Evolutionary conservation across 2,329 filamentous ascomycete genomes (phyloP), one percentile per base, ranked within the genome.

Genomic region (Ascochyta lentis): DNA sequence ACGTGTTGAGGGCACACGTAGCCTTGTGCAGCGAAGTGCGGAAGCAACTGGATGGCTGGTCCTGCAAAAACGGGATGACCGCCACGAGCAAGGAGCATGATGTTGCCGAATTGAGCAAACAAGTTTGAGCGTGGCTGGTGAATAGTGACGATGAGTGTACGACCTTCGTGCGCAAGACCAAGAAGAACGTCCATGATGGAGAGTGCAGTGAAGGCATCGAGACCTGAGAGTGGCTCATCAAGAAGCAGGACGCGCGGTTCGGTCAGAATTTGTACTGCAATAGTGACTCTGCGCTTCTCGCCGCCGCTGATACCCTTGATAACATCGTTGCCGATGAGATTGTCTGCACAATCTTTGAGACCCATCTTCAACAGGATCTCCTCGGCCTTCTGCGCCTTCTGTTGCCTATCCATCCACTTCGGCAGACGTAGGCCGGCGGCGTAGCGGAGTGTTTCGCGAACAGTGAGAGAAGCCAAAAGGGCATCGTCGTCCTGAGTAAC

Each of bases 401-500:
- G 86, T 3, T 83, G 80, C 39, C 80, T 86, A 22, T 83, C 84
- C 87, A 92, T 89, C 77, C 86, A 90, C 0, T 82, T 82, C 0
- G 89, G 89, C 3, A 92, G 80, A 6, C 90, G 83, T 13, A 93
- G 79, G 1, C 87, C 87, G 3, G 90, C 90, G 2, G 89, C 86
- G 69, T 76, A 77, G n/a, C 67, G 82, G 1, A 93, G 79, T 0
- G 89, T 92, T 68, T 93, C 90, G 1, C 89, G 84, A 0, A 93
- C 90, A 0, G 90, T 92, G 19, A 92, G 78, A 0, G 87, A 91
- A 1, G 89, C 86, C 6, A 92, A 79, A 2, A 93, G 77, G 1
- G 88, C 89, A 64, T 92, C 89, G 53, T 92, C 90, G 56, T 92
- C 89, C 61, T 92, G 90, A 22, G 88, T 90, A 6, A 92, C 89